A percentile compares a stretch with the other conserved stretches of the same genome.
These are phyloP conservation scores for Candida krabiensis DNA, from an alignment of 805 yeast genomes.

Conservation along the genomic window DNA sequence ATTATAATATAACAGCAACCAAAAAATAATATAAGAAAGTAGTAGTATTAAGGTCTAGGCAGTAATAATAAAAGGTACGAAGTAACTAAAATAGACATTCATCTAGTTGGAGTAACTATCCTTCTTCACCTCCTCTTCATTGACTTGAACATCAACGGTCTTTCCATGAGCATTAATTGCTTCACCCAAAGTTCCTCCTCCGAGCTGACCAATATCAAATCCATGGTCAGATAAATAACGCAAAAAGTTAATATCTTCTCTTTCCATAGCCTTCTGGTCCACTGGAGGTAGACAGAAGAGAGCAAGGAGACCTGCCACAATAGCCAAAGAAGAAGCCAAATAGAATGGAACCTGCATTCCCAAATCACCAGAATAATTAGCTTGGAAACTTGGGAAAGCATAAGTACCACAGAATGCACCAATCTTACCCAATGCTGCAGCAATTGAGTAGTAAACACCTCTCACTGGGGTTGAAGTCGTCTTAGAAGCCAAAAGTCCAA, in stretches of 20 bases:
- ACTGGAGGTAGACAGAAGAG: slow-evolving; percentile 75
- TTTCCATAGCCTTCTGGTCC: slow-evolving; percentile 77
- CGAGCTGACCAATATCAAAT: slow-evolving; percentile 65
- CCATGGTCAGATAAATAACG: slow-evolving; percentile 68
- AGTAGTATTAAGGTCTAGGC: too few relatives aligned
- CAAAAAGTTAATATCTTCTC: slow-evolving; percentile 73
- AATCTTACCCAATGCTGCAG: slow-evolving; percentile 88
- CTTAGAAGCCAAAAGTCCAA: slow-evolving; percentile 84
- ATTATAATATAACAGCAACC: too few relatives aligned
- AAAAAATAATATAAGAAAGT: too few relatives aligned
- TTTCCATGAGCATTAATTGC: slow-evolving; percentile 11
- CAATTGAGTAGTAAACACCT: slow-evolving; percentile 88
- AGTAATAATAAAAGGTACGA: too few relatives aligned
- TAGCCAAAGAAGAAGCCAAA: slow-evolving; percentile 74
- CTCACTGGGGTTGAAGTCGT: slow-evolving; percentile 84
- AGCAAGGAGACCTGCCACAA: slow-evolving; percentile 68
- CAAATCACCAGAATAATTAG: slow-evolving; percentile 53
- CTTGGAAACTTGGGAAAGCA: slow-evolving; percentile 79
- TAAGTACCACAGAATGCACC: slow-evolving; percentile 93
- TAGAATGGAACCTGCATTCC: slow-evolving; percentile 81
- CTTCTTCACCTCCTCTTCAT: slow-evolving; percentile 10
- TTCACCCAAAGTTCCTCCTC: slow-evolving; percentile 32
- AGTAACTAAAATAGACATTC: too few relatives aligned
- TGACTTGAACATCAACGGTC: neutral
- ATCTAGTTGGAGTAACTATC: slow-evolving; percentile 2